Percentiles rank a stretch among this genome's conserved stretches.
phyloP scores from a whole-genome alignment of 1,139 yeast genomes.

The Candida sp. region DNA sequence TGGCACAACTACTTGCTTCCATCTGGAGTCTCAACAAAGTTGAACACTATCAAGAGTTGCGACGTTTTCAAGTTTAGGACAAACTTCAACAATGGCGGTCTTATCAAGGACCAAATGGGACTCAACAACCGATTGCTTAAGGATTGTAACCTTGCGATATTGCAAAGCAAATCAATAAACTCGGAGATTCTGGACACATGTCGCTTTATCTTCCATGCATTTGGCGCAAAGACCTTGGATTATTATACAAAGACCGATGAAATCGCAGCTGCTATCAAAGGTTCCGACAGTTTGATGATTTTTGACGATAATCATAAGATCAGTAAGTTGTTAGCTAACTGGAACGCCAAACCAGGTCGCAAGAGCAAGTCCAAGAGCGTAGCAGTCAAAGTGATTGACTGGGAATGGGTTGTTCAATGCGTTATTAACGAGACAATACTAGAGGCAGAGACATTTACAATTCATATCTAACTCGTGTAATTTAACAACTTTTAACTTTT shows the following conservation, averaged over 20 bases:
- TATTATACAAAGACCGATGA: constrained; percentile 15
- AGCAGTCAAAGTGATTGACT: constrained; percentile 33
- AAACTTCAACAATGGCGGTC: constrained; percentile 24
- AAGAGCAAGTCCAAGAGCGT: background rate
- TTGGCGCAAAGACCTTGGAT: constrained; percentile 42
- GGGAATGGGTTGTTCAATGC: constrained; percentile 84
- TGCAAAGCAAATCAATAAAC: constrained; percentile 25
- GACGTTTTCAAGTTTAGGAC: constrained; percentile 44
- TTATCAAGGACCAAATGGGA: constrained; percentile 38
- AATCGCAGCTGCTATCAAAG: constrained; percentile 4
- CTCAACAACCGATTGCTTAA: constrained; percentile 41
- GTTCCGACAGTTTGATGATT: constrained; percentile 17
- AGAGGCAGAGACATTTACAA: background rate
- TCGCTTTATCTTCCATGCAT: constrained; percentile 48
- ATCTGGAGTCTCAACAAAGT: constrained; percentile 62
- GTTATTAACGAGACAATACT: constrained; percentile 47
- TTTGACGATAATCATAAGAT: constrained; percentile 26
- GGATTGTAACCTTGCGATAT: constrained; percentile 32
- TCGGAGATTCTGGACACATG: constrained; percentile 34
- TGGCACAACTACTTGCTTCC: constrained; percentile 70
- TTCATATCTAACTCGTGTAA: background rate
- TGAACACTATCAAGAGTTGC: constrained; percentile 39
- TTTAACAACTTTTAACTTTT: background rate
- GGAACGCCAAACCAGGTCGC: constrained; percentile 2
- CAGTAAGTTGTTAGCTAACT: constrained; percentile 5